A percentile compares a stretch with the other conserved stretches of the same genome.
These are phyloP conservation scores for Arbutus unedo DNA, from an alignment of 148 eudicot genomes.

Conservation along the genomic window DNA sequence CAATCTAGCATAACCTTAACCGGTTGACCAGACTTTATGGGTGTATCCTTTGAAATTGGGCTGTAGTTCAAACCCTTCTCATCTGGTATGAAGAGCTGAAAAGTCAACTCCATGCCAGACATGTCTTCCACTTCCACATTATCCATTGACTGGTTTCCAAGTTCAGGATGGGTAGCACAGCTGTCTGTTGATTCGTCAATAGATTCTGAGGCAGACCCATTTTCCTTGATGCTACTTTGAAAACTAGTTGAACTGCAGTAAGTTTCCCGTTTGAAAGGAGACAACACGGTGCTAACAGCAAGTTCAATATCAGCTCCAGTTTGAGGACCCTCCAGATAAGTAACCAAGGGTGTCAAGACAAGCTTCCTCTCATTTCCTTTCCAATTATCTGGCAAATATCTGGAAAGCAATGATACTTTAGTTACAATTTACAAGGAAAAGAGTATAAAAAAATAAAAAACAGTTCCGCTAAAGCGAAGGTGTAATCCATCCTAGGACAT, in stretches of 20 bases:
- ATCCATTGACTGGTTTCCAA: conserved; percentile 28
- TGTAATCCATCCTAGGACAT: neutral
- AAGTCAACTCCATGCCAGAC: conserved; percentile 35
- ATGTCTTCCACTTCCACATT: conserved; percentile 30
- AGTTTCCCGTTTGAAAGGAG: conserved; percentile 61
- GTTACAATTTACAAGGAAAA: neutral
- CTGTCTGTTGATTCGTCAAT: conserved; percentile 27
- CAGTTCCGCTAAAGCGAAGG: neutral
- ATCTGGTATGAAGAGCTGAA: conserved; percentile 52
- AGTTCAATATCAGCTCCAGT: conserved; percentile 57
- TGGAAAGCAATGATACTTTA: conserved; percentile 15
- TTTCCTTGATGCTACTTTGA: conserved; percentile 27
- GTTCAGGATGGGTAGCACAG: conserved; percentile 20
- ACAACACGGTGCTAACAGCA: conserved; percentile 51
- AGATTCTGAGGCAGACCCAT: conserved; percentile 35
- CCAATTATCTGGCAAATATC: conserved; percentile 30
- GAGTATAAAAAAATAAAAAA: neutral
- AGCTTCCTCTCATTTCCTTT: conserved; percentile 62
- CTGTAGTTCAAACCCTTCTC: conserved; percentile 46
- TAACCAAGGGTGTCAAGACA: conserved; percentile 72
- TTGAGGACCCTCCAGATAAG: conserved; percentile 54
- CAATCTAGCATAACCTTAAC: conserved; percentile 54
- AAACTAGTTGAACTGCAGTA: conserved; percentile 22
- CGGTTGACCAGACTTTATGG: conserved; percentile 31
- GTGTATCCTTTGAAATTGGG: conserved; percentile 53